Conservation (phyloP, 2,329 filamentous ascomycete species). For the Sporothrix dimorphospora region DNA sequence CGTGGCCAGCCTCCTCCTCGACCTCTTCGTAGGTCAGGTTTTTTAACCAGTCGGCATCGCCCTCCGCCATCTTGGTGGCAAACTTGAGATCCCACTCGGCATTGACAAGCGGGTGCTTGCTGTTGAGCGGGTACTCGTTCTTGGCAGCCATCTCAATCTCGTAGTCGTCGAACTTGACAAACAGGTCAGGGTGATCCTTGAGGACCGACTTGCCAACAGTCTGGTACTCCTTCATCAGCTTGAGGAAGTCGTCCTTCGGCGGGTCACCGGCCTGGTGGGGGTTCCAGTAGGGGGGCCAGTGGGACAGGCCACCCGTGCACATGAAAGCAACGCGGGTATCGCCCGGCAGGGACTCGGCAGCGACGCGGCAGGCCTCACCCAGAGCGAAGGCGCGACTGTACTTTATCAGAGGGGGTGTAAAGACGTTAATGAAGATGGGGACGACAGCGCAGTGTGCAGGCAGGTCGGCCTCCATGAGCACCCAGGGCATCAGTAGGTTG, state of each 20-base stretch:
- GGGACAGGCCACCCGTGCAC: conserved; percentile 31
- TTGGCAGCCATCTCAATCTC: conserved; percentile 33
- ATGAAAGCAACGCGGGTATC: conserved; percentile 30
- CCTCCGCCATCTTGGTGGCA: conserved; percentile 25
- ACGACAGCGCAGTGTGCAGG: conserved; percentile 27
- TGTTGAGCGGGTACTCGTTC: conserved; percentile 34
- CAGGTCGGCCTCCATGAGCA: conserved; percentile 31
- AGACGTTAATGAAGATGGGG: conserved; percentile 33
- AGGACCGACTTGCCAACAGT: conserved; percentile 32
- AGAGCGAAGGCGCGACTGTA: conserved; percentile 40
- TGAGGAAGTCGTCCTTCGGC: conserved; percentile 33
- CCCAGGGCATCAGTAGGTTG: conserved; percentile 33
- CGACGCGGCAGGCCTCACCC: conserved; percentile 38
- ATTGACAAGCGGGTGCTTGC: conserved; percentile 33
- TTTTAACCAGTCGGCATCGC: conserved; percentile 29
- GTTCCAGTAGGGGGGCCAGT: conserved; percentile 34
- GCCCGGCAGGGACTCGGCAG: conserved; percentile 33
- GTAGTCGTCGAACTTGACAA: conserved; percentile 33
- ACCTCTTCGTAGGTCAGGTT: conserved; percentile 33
- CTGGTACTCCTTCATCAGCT: conserved; percentile 35
- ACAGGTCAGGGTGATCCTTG: conserved; percentile 30
- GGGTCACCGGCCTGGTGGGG: conserved; percentile 32
- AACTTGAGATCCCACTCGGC: conserved; percentile 32
- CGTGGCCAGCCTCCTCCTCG: conserved; percentile 33
- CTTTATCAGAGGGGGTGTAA: conserved; percentile 33